Evolutionary conservation across 345 rosid genomes (phyloP), one percentile per base, ranked within the genome.

Genomic region (Corymbia maculata): DNA sequence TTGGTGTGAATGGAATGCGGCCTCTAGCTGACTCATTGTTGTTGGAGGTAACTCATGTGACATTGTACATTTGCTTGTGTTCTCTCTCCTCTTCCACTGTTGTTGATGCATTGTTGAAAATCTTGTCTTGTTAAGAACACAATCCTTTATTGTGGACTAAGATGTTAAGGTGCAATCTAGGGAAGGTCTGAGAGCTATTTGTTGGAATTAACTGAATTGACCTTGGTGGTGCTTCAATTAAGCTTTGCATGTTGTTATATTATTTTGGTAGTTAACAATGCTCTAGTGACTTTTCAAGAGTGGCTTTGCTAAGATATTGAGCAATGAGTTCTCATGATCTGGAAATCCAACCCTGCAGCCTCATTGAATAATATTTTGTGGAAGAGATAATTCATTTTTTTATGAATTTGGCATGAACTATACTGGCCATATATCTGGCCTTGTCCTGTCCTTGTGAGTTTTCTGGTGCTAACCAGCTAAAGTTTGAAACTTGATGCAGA

Each of bases 1-100:
- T 96, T 52, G 97, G 96, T 87, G 95, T 93, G 85, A 90, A 94
- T 68, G 99, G 99, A 86, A 97, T 95, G 99, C 94, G 96, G 32
- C 94, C 94, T 89, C 95, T 97, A 52, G 98, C 99, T 6, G 98
- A 97, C 90, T 94, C 98, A 61, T 89, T 96, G 79, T 85, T 85
- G 87, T 52, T 45, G 21, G 61, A 85, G 87, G 87, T 85, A 75
- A 75, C 5, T 42, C 84, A 94, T 96, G 99, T 96, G 52, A 89
- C 86, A 51, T 1, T 17, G 28, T 16, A 1, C 44, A 85, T 28
- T 32, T 85, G 21, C 15, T n/a, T 0, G 86, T 26, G 86, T 7
- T 5, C 42, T 75, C 49, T 42, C 49, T 42, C 15, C 47, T 36
- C 44, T 75, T 19, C 84, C 15, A 3, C 45, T 70, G 45, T 70